Evolutionary conservation across 192 early-diverging fungal species (phyloP).

Genomic region (Coemansia biformis): DNA sequence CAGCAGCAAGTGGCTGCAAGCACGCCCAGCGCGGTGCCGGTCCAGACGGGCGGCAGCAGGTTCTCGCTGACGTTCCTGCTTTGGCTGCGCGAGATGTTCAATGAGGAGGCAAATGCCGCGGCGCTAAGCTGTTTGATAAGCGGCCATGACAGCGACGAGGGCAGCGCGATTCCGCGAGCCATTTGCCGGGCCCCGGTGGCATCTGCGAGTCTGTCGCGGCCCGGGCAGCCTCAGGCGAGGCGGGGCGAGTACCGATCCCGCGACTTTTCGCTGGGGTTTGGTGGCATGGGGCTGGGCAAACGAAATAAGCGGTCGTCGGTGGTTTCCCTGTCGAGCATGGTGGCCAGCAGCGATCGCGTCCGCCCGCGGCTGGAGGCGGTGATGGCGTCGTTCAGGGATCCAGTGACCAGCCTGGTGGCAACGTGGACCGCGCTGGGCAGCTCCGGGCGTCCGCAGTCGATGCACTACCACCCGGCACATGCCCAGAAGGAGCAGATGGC

Average conservation of each 20-base stretch:
- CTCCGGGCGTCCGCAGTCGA: constrained; percentile 1
- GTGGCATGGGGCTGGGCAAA: neutral
- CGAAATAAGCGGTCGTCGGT: constrained; percentile 21
- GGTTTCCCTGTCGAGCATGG: constrained; percentile 16
- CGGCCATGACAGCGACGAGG: constrained; percentile 1
- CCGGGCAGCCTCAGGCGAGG: neutral
- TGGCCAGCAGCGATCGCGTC: constrained; percentile 17
- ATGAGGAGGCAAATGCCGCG: constrained; percentile 15
- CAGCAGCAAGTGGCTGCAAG: no score
- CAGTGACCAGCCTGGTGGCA: constrained; percentile 20
- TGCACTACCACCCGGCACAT: constrained; percentile 5
- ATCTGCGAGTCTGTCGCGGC: constrained; percentile 4
- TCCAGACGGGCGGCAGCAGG: neutral
- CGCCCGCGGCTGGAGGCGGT: constrained; percentile 31
- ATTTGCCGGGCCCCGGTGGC: constrained; percentile 4
- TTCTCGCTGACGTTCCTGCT: constrained; percentile 34
- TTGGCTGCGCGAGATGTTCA: constrained; percentile 24
- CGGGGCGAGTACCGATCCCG: constrained; percentile 8
- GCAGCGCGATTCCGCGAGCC: constrained; percentile 27
- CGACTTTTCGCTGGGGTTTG: constrained; percentile 4
- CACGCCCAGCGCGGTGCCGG: neutral
- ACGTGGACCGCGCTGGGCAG: constrained; percentile 33
- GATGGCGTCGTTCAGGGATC: constrained; percentile 35
- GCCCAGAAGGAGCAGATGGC: neutral
- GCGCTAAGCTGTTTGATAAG: constrained; percentile 12